Evolutionary conservation across 495 filamentous ascomycete species (phyloP), one percentile per base, ranked within the genome.

Genomic region (Penicillium waksmanii): DNA sequence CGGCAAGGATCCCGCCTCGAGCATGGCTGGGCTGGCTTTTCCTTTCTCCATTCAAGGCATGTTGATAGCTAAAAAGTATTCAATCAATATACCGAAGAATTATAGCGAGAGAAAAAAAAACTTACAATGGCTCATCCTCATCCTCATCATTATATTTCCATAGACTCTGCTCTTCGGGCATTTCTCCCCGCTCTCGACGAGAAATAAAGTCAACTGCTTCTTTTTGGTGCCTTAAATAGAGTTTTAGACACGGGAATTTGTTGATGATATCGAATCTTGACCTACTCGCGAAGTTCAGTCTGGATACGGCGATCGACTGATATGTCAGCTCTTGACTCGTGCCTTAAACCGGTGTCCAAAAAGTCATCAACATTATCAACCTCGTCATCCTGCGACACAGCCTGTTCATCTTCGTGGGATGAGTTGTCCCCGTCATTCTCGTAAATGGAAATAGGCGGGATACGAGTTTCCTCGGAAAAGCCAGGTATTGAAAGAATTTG

Each of bases 51-150:
- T 55, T 55, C 5, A 55, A 35, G 21, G 34, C 25, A 44, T 55
- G 52, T n/a, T 55, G 36, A 21, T 55, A 55, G 38, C 52, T 55
- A 31, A n/a, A 0, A 17, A 31, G 10, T 36, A 15, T 34, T 2
- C 15, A 53, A 51, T 51, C 11, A 27, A 21, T 15, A 4, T 6
- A 0, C 27, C 1, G 21, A 38, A 18, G 15, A 51, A 12, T 18
- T 33, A 15, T 52, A 12, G 35, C 15, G 2, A 35, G 25, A 9
- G 11, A 12, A 9, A 23, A 21, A 21, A 9, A n/a, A 38, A 13
- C 36, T 38, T n/a, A 55, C 52, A 55, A 44, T 43, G 52, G 52
- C 15, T 55, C 52, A 43, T 55, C 52, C 23, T 55, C 52, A 43
- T 55, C 52, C 12, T 33, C 43, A 11, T 55, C 36, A 33, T 55